Conservation (phyloP, 108 stramenopile genomes). For the Craspedostauros australis region DNA sequence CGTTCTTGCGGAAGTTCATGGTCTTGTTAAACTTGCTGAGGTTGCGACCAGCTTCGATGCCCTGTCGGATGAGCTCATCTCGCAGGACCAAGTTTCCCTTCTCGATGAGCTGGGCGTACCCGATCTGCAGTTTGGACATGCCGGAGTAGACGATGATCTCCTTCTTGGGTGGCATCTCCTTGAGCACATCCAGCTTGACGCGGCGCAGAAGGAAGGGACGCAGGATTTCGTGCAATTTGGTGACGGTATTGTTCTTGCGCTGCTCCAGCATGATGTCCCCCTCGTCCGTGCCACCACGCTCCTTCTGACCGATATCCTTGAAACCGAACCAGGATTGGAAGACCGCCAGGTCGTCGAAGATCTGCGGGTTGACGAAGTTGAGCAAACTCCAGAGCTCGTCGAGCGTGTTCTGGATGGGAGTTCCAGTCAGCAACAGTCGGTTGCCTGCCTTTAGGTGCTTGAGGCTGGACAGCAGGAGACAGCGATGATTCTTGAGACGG, state of each 20-base stretch:
- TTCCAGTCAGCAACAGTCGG: constrained; percentile 91
- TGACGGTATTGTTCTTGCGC: constrained; percentile 84
- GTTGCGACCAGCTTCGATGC: constrained; percentile 61
- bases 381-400: constrained; percentile 97
- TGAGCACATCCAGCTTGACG: constrained; percentile 88
- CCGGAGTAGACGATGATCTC: constrained; percentile 95
- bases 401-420: constrained; percentile 95
- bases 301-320: constrained; percentile 93
- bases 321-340: constrained; percentile 98
- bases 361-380: constrained; percentile 97
- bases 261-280: constrained; percentile 86
- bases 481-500: constrained; percentile 94
- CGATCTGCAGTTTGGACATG: constrained; percentile 86
- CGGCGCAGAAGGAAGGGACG: constrained; percentile 94
- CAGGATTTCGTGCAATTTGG: constrained; percentile 96
- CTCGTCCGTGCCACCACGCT: constrained; percentile 74
- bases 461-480: constrained; percentile 85
- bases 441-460: constrained; percentile 81
- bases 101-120: constrained; percentile 79
- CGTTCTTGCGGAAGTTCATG: constrained; percentile 96
- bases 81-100: constrained; percentile 64
- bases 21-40: constrained; percentile 88
- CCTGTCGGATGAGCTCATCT: constrained; percentile 65
- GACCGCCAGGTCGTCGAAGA: constrained; percentile 95
- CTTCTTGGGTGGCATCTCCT: constrained; percentile 91